phyloP scores from a whole-genome alignment of 352 stramenopile species.

The Phytophthora melonis region DNA sequence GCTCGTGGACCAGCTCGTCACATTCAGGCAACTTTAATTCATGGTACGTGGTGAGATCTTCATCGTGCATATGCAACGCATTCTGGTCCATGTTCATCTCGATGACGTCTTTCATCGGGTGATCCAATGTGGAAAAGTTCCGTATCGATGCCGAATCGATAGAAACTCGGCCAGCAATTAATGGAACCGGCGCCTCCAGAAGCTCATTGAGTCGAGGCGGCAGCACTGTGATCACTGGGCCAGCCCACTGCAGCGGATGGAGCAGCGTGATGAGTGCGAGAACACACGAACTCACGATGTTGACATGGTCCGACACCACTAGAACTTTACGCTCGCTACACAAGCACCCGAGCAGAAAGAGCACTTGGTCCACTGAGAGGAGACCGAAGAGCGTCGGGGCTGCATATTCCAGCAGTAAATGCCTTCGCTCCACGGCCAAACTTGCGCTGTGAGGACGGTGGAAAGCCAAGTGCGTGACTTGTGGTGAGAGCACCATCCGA shows the following conservation, averaged over 20 bases:
- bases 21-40: slow-evolving; percentile 81
- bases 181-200: slow-evolving; percentile 76
- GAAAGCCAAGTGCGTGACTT: slow-evolving; percentile 75
- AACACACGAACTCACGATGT: slow-evolving; percentile 80
- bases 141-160: slow-evolving; percentile 52
- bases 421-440: slow-evolving; percentile 61
- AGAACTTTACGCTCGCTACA: slow-evolving; percentile 85
- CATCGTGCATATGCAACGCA: slow-evolving; percentile 78
- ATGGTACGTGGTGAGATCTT: slow-evolving; percentile 78
- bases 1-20: slow-evolving; percentile 77
- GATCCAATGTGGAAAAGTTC: slow-evolving; percentile 67
- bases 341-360: slow-evolving; percentile 78
- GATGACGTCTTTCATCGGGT: slow-evolving; percentile 75
- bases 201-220: slow-evolving; percentile 76
- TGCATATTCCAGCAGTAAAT: slow-evolving; percentile 78
- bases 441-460: slow-evolving; percentile 76
- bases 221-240: slow-evolving; percentile 78
- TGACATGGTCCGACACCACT: slow-evolving; percentile 79
- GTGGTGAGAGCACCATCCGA: slow-evolving; percentile 62
- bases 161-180: slow-evolving; percentile 82
- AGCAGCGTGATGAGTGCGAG: slow-evolving; percentile 78
- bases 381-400: slow-evolving; percentile 74
- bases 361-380: slow-evolving; percentile 80
- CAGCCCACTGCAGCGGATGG: slow-evolving; percentile 76
- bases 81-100: slow-evolving; percentile 89